Base-by-base conservation (phyloP, 495 filamentous ascomycete genomes). In the Aspergillus kassunensis region DNA sequence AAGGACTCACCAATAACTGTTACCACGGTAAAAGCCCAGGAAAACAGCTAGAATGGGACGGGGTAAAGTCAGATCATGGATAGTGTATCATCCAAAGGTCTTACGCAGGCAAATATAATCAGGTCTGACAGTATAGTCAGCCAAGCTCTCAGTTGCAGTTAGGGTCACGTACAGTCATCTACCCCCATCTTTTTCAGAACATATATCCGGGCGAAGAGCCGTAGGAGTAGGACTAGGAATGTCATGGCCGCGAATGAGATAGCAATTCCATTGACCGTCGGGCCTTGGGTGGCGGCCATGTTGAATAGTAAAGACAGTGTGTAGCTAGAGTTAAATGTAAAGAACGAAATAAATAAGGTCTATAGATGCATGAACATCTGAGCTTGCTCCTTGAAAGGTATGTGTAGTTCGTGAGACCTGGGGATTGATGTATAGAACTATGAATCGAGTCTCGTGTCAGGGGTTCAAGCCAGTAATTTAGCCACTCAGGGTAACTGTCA, bases 21-120 rank as follows among this genome's bases (percentile, higher is more conserved):
- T 30, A 59, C 66, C 20, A 60, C 64, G 21, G 66, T 64, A 27
- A 73, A 73, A 20, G 67, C 59, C 70, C 70, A 71, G 4, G 70
- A 59, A 4, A 72, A 56, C 9, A 57, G 18, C 69, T 72, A 36
- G 1, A 30, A 4, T 15, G 16, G 35, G 34, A n/a, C n/a, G n/a
- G n/a, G n/a, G n/a, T n/a, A n/a, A n/a, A n/a, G n/a, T n/a, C n/a
- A n/a, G n/a, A n/a, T n/a, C n/a, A n/a, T n/a, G n/a, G n/a, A n/a
- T n/a, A 2, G 10, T 6, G 2, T 3, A 11, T 4, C 29, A 4
- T n/a, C 11, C n/a, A 9, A 13, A 6, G 20, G 24, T 41, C 66
- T 59, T 68, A 73, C 68, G 60, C 60, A 63, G 43, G 70, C 70
- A 23, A 49, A 41, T 18, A 70, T 62, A 23, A 71, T 73, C 10